Base-by-base conservation (phyloP, 202 grass and related monocot species). In the Hordeum pubiflorum region DNA sequence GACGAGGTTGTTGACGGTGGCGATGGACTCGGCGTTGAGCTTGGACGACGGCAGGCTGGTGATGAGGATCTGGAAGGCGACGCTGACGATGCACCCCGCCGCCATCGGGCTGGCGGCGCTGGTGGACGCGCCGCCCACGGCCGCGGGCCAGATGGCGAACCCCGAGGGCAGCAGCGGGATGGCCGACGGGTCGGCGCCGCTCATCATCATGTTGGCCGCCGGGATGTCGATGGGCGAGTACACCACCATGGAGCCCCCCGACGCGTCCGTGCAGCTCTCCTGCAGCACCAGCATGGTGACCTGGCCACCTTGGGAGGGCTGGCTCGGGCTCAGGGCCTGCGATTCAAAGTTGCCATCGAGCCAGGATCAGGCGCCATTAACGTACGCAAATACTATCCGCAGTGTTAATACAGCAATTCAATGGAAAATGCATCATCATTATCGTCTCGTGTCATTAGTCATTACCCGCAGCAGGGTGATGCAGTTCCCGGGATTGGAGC, bases 231-330 rank as follows among this genome's bases (percentile, higher is more conserved):
- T 90, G 0, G 90, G 89, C 3, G 96, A 85, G 70, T 93, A 89
- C 27, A 95, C 90, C 29, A 99, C 89, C 55, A 95, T 50, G 21
- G 92, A 88, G 50, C 17, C 18, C 9, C 90, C 92, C 4, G 89
- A 90, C 74, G 87, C 70, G 46, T 99, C 92, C 7, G 90, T 93
- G 87, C 85, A 88, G 90, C 90, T 93, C 90, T 99, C 96, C 86
- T 99, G 96, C 5, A 99, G 85, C 77, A 96, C 91, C 69, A 99
- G 90, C 89, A 88, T 93, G 85, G 89, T 91, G 78, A 5, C 44
- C 44, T 50, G 44, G 14, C 44, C 44, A 5, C 4, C 44, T 50
- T 50, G 44, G 14, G 44, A 4, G 1, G 1, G 5, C 44, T 96
- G 90, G 75, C 72, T 91, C 15, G 90, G 20, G 62, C 85, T 89